These are phyloP conservation scores for Angomonas deanei DNA, from an alignment of 208 protist species.

Conservation along the genomic window DNA sequence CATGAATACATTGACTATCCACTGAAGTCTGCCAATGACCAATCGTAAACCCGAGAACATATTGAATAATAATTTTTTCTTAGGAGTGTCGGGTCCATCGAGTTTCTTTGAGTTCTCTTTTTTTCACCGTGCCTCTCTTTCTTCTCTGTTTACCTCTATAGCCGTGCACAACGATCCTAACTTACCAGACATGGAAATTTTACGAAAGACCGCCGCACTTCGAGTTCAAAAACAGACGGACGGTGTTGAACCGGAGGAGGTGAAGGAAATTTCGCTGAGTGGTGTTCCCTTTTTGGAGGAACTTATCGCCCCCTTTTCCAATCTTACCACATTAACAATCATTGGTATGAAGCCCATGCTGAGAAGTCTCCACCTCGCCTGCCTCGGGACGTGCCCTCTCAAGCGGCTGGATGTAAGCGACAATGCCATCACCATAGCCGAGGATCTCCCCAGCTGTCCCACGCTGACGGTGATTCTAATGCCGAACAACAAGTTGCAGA, in stretches of 20 bases:
- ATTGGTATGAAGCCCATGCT: constrained; percentile 63
- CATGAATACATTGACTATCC: too few species aligned
- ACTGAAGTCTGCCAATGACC: too few species aligned
- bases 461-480: constrained; percentile 47
- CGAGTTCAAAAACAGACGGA: constrained; percentile 70
- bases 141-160: neutral
- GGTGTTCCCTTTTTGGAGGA: constrained; percentile 48
- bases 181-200: constrained; percentile 47
- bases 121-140: neutral
- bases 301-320: constrained; percentile 34
- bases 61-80: too few species aligned
- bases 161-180: neutral
- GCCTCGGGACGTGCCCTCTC: constrained; percentile 27
- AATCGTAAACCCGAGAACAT: too few species aligned
- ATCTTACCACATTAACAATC: constrained; percentile 53
- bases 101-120: neutral
- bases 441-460: constrained; percentile 13
- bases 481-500: constrained; percentile 58
- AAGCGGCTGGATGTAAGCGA: constrained; percentile 80
- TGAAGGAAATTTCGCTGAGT: constrained; percentile 54
- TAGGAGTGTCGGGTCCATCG: too few species aligned
- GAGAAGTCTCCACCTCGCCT: constrained; percentile 20
- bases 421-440: constrained; percentile 51
- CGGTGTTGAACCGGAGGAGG: constrained; percentile 32
- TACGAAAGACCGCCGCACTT: constrained; percentile 57